Conservation (phyloP, 2,329 filamentous ascomycete genomes). For the Colletotrichum acutatum region DNA sequence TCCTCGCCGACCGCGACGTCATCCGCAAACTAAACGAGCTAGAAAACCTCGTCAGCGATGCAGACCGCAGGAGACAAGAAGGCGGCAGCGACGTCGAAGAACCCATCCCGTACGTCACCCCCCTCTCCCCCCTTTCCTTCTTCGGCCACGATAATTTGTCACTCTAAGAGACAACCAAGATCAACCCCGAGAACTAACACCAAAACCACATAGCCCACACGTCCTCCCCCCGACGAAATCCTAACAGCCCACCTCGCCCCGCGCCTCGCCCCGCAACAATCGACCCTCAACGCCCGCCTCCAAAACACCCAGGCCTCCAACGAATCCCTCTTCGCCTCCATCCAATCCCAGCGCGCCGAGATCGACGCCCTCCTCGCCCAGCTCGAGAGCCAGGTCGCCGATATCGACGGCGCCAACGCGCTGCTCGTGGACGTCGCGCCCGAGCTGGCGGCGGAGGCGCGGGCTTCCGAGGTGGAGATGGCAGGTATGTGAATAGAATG, state of each 20-base stretch:
- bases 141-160: background rate
- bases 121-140: background rate
- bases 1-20: constrained; percentile 62
- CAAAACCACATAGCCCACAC: constrained; percentile 60
- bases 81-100: constrained; percentile 40
- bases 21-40: constrained; percentile 69
- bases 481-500: constrained; percentile 22
- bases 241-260: constrained; percentile 66
- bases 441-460: constrained; percentile 62
- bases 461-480: constrained; percentile 56
- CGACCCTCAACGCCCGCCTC: constrained; percentile 66
- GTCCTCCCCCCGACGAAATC: constrained; percentile 63
- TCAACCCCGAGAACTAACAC: background rate
- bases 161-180: background rate
- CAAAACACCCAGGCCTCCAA: constrained; percentile 69
- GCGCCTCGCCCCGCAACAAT: constrained; percentile 62
- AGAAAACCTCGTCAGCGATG: constrained; percentile 65
- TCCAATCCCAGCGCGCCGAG: constrained; percentile 65
- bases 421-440: constrained; percentile 59
- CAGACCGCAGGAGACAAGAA: constrained; percentile 51
- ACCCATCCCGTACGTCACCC: constrained; percentile 58
- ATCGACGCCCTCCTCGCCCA: constrained; percentile 60
- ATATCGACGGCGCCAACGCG: constrained; percentile 64
- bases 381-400: constrained; percentile 63
- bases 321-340: constrained; percentile 60